Percentiles rank a stretch among this genome's conserved stretches.
These are phyloP conservation scores for Xerocomellus amylosporus DNA, from an alignment of 768 basidiomycete genomes.

Conservation along the genomic window DNA sequence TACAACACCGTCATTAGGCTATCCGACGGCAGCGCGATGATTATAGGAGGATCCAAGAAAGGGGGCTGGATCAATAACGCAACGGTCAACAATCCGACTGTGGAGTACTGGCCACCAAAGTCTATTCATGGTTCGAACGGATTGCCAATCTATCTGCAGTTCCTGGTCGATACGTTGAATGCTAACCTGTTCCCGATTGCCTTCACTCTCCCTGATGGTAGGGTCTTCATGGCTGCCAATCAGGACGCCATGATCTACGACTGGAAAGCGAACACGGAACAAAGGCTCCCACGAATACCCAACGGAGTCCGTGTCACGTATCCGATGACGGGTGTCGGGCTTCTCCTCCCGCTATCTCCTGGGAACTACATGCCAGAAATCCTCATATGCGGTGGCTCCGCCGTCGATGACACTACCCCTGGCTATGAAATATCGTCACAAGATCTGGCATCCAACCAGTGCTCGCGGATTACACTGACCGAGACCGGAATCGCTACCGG, in stretches of 20 bases:
- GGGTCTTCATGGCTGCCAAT: slow-evolving; percentile 74
- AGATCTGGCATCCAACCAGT: slow-evolving; percentile 70
- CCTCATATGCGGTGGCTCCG: slow-evolving; percentile 75
- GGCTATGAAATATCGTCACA: slow-evolving; percentile 67
- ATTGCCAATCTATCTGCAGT: slow-evolving; percentile 58
- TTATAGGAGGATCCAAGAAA: slow-evolving; percentile 76
- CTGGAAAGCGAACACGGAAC: slow-evolving; percentile 63
- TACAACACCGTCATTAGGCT: slow-evolving; percentile 72
- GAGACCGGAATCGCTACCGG: slow-evolving; percentile 61
- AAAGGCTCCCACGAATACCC: slow-evolving; percentile 61
- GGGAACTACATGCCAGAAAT: slow-evolving; percentile 67
- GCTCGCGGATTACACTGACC: slow-evolving; percentile 65
- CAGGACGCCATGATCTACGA: slow-evolving; percentile 78
- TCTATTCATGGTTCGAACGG: slow-evolving; percentile 64
- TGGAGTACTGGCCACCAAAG: slow-evolving; percentile 84
- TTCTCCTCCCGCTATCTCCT: slow-evolving; percentile 70
- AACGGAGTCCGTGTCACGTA: slow-evolving; percentile 81
- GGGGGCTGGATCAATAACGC: slow-evolving; percentile 87
- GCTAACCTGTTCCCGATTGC: slow-evolving; percentile 83
- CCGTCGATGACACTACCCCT: slow-evolving; percentile 56
- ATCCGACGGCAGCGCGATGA: slow-evolving; percentile 77
- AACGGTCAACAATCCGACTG: slow-evolving; percentile 76
- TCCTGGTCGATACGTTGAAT: slow-evolving; percentile 68
- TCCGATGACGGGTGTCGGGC: slow-evolving; percentile 72
- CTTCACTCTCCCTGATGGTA: slow-evolving; percentile 67